phyloP scores from a whole-genome alignment of 805 yeast genomes.

The Ogataea trehaloabstinens region DNA sequence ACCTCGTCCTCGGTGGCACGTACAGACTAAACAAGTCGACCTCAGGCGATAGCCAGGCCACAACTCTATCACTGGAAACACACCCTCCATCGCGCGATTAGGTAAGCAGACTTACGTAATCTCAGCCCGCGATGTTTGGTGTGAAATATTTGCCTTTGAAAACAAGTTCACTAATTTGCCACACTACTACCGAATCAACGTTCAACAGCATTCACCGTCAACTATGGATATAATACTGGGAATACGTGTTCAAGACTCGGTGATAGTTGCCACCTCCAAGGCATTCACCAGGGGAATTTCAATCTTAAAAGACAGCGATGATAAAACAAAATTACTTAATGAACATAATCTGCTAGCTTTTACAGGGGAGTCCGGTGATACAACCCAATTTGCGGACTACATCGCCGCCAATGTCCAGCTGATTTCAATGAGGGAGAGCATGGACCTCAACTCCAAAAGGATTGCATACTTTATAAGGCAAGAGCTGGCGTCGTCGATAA shows the following conservation, averaged over 20 bases:
- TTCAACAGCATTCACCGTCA: too few species aligned
- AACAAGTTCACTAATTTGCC: too few species aligned
- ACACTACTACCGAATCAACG: too few species aligned
- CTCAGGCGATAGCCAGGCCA: constrained; percentile 2
- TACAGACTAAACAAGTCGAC: constrained; percentile 38
- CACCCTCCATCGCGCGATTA: too few species aligned
- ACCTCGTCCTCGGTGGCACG: constrained; percentile 52
- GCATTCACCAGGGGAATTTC: constrained; percentile 92
- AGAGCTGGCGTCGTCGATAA: constrained; percentile 80
- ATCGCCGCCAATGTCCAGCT: constrained; percentile 90
- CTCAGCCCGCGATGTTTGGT: too few species aligned
- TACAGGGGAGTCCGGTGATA: constrained; percentile 96
- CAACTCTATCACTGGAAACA: too few species aligned
- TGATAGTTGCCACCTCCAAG: constrained; percentile 89
- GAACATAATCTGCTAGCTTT: constrained; percentile 79
- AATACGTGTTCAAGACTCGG: constrained; percentile 74
- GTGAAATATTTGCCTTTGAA: too few species aligned
- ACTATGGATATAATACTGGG: constrained; percentile 90
- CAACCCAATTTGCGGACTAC: constrained; percentile 92
- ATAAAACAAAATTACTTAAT: constrained; percentile 73
- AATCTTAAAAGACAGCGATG: constrained; percentile 72
- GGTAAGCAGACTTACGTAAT: too few species aligned
- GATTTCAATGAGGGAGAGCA: constrained; percentile 79
- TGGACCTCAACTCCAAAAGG: constrained; percentile 80
- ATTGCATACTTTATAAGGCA: constrained; percentile 86